Percentiles rank a stretch among this genome's conserved stretches.
phyloP scores from a whole-genome alignment of 306 rosid genomes.

The Benincasa hispida region DNA sequence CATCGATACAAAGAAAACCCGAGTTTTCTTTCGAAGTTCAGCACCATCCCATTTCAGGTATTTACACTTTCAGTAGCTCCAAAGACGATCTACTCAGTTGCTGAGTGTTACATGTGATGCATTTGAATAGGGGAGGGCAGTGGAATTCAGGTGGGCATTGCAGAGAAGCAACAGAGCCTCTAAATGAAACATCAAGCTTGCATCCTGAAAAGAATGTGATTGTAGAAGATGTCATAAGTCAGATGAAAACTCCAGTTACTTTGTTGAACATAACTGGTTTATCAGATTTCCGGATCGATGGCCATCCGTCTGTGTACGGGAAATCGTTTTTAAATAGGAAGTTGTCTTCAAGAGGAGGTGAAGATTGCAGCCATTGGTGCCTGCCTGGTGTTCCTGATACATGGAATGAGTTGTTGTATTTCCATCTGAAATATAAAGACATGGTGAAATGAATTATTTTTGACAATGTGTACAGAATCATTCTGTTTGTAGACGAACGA shows the following conservation, averaged over 20 bases:
- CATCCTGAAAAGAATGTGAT: constrained; percentile 42
- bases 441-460: not conserved
- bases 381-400: constrained; percentile 91
- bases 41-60: constrained; percentile 97
- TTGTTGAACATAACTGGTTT: constrained; percentile 63
- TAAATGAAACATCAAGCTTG: constrained; percentile 24
- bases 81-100: not conserved
- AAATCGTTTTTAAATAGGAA: constrained; percentile 22
- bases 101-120: constrained; percentile 9
- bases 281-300: constrained; percentile 65
- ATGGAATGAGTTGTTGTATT: constrained; percentile 68
- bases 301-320: constrained; percentile 75
- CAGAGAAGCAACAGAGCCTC: constrained; percentile 48
- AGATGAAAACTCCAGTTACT: constrained; percentile 66
- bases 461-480: not conserved
- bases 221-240: constrained; percentile 43
- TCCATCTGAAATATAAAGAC: constrained; percentile 35
- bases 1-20: constrained; percentile 49
- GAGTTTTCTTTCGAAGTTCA: constrained; percentile 72
- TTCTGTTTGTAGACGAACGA: not conserved
- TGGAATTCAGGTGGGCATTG: constrained; percentile 98
- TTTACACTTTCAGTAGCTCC: not conserved
- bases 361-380: constrained; percentile 99
- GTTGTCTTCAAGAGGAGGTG: constrained; percentile 19
- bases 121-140: constrained; percentile 55